These are phyloP conservation scores for Epichloe coenophiala DNA, from an alignment of 2,329 filamentous ascomycete species.

Conservation along the genomic window DNA sequence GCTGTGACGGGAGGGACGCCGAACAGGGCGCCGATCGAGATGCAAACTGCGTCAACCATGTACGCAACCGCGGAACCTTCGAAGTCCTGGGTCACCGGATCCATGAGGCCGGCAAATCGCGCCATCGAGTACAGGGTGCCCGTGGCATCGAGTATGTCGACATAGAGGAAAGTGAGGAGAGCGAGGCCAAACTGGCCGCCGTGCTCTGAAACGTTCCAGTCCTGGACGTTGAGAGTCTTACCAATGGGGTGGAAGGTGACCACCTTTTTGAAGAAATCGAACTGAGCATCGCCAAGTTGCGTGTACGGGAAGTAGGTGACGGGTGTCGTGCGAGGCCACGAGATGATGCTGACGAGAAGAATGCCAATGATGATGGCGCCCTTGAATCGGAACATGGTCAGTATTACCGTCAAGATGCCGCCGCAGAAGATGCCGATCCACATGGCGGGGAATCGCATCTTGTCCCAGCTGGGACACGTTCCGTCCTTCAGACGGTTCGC, in stretches of 20 bases:
- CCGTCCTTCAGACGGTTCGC: conserved; percentile 31
- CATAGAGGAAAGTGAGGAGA: conserved; percentile 79
- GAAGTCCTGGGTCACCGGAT: conserved; percentile 74
- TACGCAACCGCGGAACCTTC: conserved; percentile 76
- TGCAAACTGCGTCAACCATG: conserved; percentile 64
- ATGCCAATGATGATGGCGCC: conserved; percentile 78
- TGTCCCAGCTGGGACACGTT: conserved; percentile 46
- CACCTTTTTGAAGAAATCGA: conserved; percentile 81
- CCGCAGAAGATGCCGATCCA: conserved; percentile 86
- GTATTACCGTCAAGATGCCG: conserved; percentile 62
- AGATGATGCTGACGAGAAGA: conserved; percentile 72
- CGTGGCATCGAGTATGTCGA: conserved; percentile 78
- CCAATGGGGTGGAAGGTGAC: conserved; percentile 71
- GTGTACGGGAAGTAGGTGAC: conserved; percentile 76
- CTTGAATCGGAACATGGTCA: conserved; percentile 79
- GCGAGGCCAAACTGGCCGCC: conserved; percentile 70
- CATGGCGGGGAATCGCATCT: conserved; percentile 74
- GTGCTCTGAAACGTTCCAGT: conserved; percentile 57
- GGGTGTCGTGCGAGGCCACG: conserved; percentile 64
- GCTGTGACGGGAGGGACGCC: conserved; percentile 73
- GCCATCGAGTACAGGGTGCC: conserved; percentile 87
- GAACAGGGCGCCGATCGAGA: conserved; percentile 67
- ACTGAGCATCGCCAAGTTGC: conserved; percentile 50
- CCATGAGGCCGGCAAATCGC: conserved; percentile 65
- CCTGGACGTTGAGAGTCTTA: conserved; percentile 53